Evolutionary conservation across 495 filamentous ascomycete species (phyloP).

Genomic region (Penicillium samsonianum): DNA sequence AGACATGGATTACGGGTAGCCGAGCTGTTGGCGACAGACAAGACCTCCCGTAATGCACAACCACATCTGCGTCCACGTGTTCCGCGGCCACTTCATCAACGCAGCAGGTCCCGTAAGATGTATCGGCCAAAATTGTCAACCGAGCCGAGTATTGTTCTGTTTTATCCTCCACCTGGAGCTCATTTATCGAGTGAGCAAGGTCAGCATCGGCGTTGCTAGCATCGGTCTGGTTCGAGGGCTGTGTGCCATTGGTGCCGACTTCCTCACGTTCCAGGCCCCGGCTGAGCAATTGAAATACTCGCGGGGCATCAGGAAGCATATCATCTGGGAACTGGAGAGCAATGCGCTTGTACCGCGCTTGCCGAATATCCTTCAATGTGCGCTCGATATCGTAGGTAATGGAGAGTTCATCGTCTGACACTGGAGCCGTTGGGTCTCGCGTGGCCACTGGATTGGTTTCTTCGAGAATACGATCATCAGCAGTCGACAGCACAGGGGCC

Average conservation of each 20-base stretch:
- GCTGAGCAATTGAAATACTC: conserved; percentile 70
- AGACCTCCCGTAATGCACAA: conserved; percentile 92
- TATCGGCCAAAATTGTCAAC: conserved; percentile 90
- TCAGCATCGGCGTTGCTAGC: conserved; percentile 20
- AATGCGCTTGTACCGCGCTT: conserved; percentile 70
- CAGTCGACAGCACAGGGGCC: conserved; percentile 84
- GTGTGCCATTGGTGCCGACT: conserved; percentile 18
- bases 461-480: conserved; percentile 78
- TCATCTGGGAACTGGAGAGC: conserved; percentile 94
- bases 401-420: conserved; percentile 70
- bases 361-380: conserved; percentile 72
- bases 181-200: conserved; percentile 31
- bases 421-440: conserved; percentile 29
- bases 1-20: conserved; percentile 89
- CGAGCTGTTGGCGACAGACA: conserved; percentile 90
- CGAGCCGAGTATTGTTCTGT: conserved; percentile 42
- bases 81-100: conserved; percentile 97
- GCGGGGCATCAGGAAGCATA: conserved; percentile 82
- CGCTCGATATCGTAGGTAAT: conserved; percentile 84
- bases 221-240: conserved; percentile 16
- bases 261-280: conserved; percentile 54
- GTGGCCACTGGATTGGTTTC: conserved; percentile 37
- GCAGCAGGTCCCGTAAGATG: conserved; percentile 95
- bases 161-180: conserved; percentile 34
- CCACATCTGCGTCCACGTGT: conserved; percentile 85